Percentiles rank a stretch among this genome's conserved stretches.
Evolutionary conservation across 306 rosid genomes (phyloP).

Genomic region (Vigna radiata): DNA sequence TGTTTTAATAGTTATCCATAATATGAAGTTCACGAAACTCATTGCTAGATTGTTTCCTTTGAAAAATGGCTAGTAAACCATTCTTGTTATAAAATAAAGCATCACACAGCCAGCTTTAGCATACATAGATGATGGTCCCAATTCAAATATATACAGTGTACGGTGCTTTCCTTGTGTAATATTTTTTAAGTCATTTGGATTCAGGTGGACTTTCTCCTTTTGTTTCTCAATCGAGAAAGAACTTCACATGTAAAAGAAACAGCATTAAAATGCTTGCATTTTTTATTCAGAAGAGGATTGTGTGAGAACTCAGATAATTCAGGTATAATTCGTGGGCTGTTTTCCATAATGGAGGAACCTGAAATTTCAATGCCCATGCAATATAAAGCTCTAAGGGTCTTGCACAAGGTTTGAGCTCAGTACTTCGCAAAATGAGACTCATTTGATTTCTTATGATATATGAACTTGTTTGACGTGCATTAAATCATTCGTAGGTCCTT

Average conservation of each 20-base stretch:
- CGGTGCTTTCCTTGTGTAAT: slow-evolving; percentile 24
- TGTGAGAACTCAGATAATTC: slow-evolving; percentile 44
- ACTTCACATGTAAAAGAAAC: slow-evolving; percentile 54
- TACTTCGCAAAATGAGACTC: background rate
- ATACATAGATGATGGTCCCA: slow-evolving; percentile 3
- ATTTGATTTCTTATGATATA: background rate
- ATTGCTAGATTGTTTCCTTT: background rate
- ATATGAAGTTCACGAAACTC: slow-evolving; percentile 16
- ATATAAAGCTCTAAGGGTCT: slow-evolving; percentile 5
- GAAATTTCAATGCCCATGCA: slow-evolving; percentile 21
- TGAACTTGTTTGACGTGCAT: slow-evolving; percentile 3
- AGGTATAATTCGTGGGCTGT: slow-evolving; percentile 16
- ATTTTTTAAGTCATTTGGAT: slow-evolving; percentile 31
- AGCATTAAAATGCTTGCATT: slow-evolving; percentile 66
- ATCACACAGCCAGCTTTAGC: slow-evolving; percentile 21
- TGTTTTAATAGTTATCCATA: background rate
- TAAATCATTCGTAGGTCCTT: slow-evolving; percentile 3
- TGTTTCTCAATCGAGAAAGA: slow-evolving; percentile 57
- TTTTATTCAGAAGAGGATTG: slow-evolving; percentile 55
- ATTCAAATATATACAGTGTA: background rate
- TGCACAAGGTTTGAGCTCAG: slow-evolving; percentile 13
- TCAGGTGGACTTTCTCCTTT: slow-evolving; percentile 72
- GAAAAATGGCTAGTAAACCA: background rate
- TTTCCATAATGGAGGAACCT: slow-evolving; percentile 26
- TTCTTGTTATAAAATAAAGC: slow-evolving; percentile 29